Evolutionary conservation across 2,329 filamentous ascomycete genomes (phyloP), one percentile per base, ranked within the genome.

Genomic region (Elsinoe arachidis): DNA sequence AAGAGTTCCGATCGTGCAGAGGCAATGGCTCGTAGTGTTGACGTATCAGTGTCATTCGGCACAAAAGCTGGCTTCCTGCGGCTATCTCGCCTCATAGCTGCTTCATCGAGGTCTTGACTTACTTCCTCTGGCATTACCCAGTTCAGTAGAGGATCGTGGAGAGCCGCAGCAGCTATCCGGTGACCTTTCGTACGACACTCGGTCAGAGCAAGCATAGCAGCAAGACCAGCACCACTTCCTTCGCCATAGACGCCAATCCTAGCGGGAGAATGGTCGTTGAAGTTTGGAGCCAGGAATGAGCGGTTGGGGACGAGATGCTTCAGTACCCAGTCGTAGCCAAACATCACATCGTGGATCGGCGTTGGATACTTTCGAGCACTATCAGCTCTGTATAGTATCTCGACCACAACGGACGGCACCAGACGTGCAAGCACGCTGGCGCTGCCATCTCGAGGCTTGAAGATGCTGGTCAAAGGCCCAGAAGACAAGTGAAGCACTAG

Each of bases 201-300:
- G 9, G 77, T 79, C 65, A 80, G 61, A 1, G 75, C 76, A 3
- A 80, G 69, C 68, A 74, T 74, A 1, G 73, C 71, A 7, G 76
- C 77, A 5, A 79, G 69, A 14, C 72, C 69, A 46, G 73, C 77
- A 7, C 77, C 77, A 6, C 78, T 52, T 5, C 78, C 69, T 62
- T 78, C 73, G 21, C 77, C 77, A 60, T 72, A 74, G 3, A 78
- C 71, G 15, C 72, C 75, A 3, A 78, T 57, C 14, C 66, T 66
- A 30, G 69, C 67, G 7, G 68, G 61, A 53, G 60, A 62, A n/a
- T 23, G 53, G 19, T 63, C 60, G 3, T 64, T 61, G 10, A 66
- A 64, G 37, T 66, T 67, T 12, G 61, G 56, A 5, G 65, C 64
- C 2, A 60, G 21, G 43, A 66, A 63, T 11, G 65, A 54, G 21